phyloP scores from a whole-genome alignment of 345 rosid genomes.

The Boechera retrofracta region DNA sequence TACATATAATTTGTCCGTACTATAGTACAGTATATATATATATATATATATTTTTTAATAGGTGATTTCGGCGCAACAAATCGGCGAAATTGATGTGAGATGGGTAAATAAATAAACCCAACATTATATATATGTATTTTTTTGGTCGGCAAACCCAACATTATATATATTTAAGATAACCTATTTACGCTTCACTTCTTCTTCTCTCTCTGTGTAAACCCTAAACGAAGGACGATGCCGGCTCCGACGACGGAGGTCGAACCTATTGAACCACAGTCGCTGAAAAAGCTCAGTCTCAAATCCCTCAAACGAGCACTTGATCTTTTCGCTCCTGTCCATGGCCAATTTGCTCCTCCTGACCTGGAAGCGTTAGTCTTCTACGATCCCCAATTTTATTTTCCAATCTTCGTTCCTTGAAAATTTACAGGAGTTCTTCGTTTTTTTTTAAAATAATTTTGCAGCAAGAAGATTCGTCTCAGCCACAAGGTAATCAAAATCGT shows the following conservation, averaged over 20 bases:
- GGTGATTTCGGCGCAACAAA: neutral
- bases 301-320: constrained; percentile 87
- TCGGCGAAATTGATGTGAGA: neutral
- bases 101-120: neutral
- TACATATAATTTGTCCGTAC: too few relatives aligned
- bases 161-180: too few relatives aligned
- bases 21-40: too few relatives aligned
- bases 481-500: constrained; percentile 67
- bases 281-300: constrained; percentile 87
- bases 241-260: constrained; percentile 70
- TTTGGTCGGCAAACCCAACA: too few relatives aligned
- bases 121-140: too few relatives aligned
- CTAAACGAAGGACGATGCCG: constrained; percentile 51
- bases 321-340: constrained; percentile 82
- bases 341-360: constrained; percentile 77
- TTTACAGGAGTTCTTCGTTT: neutral
- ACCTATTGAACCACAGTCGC: constrained; percentile 86
- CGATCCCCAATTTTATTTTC: constrained; percentile 25
- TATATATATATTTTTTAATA: too few relatives aligned
- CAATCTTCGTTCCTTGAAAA: neutral
- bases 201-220: constrained; percentile 29
- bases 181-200: neutral
- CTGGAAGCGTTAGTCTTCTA: constrained; percentile 63
- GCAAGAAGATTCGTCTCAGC: constrained; percentile 81
- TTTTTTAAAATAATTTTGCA: constrained; percentile 41